Percentiles rank a stretch among this genome's conserved stretches.
Evolutionary conservation across 176 grass and related monocot genomes (phyloP).

Genomic region (Thinopyrum elongatum): DNA sequence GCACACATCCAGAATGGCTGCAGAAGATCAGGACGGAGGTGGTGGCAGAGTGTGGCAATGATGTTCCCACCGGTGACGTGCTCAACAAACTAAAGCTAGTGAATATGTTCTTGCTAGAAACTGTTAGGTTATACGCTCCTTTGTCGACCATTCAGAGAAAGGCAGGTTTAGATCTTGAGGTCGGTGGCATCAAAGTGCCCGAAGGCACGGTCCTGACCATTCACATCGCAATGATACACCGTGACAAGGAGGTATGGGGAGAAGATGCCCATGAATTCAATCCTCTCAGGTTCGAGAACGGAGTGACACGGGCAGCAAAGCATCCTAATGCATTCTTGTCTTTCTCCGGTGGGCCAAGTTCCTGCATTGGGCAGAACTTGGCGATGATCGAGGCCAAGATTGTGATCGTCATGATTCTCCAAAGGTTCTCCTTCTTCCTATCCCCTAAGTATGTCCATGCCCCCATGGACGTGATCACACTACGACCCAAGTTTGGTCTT

Average conservation of each 20-base stretch:
- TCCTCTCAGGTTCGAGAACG: conserved; percentile 37
- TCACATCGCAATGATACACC: conserved; percentile 17
- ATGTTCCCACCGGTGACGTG: neutral
- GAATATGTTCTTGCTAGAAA: conserved; percentile 18
- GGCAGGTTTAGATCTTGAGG: neutral
- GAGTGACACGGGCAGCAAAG: conserved; percentile 21
- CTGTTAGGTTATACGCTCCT: conserved; percentile 15
- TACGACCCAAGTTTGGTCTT: conserved; percentile 8
- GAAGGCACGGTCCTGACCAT: neutral
- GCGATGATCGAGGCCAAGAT: conserved; percentile 33
- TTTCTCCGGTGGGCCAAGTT: conserved; percentile 39
- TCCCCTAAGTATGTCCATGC: conserved; percentile 40
- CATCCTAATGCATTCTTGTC: conserved; percentile 32
- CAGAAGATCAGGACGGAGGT: conserved; percentile 40
- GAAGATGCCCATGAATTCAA: conserved; percentile 44
- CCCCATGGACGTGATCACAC: conserved; percentile 8
- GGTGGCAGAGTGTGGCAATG: neutral
- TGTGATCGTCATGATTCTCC: conserved; percentile 43
- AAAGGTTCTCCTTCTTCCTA: conserved; percentile 41
- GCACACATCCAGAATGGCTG: conserved; percentile 34
- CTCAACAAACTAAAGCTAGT: conserved; percentile 26
- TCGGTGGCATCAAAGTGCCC: conserved; percentile 3
- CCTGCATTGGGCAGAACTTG: conserved; percentile 48
- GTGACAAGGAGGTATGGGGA: conserved; percentile 46
- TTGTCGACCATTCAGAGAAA: neutral